phyloP scores from a whole-genome alignment of 78 protist species.

The Goniomonas avonlea region DNA sequence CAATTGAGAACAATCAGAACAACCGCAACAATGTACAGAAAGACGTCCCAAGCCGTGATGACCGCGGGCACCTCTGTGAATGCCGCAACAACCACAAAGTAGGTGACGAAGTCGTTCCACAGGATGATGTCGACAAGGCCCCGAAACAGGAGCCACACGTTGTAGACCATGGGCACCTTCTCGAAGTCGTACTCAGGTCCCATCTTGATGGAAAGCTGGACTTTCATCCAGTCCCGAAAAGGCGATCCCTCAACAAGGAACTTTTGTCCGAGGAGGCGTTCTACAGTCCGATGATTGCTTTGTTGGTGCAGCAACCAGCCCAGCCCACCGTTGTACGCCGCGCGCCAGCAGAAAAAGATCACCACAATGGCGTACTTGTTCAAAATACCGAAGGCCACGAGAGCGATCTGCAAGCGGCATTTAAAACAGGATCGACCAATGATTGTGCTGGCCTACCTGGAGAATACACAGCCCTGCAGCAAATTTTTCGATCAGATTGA shows the following conservation, averaged over 20 bases:
- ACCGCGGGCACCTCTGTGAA: not conserved
- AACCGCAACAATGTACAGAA: conserved; percentile 49
- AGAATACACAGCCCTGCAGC: no score
- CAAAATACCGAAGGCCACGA: no score
- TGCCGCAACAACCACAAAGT: not conserved
- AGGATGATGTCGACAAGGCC: conserved; percentile 64
- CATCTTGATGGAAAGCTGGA: conserved; percentile 7
- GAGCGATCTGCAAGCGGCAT: no score
- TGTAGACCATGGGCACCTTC: not conserved
- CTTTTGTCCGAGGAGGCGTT: no score
- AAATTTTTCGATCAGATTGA: no score
- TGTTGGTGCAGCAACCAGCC: conserved; percentile 60
- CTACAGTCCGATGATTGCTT: conserved; percentile 41
- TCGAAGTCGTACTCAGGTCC: no score
- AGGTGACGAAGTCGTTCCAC: conserved; percentile 50
- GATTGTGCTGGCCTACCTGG: no score
- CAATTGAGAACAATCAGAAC: conserved; percentile 40
- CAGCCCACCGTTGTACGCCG: conserved; percentile 67
- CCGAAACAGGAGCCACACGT: conserved; percentile 76
- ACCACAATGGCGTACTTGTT: no score
- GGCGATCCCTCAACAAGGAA: no score
- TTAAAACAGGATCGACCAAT: no score
- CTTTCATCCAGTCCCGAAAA: no score
- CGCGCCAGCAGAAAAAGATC: conserved; percentile 70
- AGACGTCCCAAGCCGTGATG: conserved; percentile 6